phyloP scores from a whole-genome alignment of 148 eudicot genomes.

The Rhododendron molle region DNA sequence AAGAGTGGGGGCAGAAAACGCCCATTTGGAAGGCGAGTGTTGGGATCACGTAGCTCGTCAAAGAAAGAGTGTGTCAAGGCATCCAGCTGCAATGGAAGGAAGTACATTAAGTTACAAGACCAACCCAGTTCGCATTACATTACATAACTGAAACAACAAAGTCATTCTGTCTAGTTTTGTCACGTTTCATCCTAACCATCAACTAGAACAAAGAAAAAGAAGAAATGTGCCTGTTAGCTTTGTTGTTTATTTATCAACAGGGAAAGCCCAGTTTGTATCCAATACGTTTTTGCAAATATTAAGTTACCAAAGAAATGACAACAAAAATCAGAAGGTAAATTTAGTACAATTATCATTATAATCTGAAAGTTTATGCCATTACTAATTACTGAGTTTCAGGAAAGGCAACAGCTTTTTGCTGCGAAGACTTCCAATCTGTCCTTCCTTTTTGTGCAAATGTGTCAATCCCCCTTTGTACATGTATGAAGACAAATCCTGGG shows the following conservation, averaged over 20 bases:
- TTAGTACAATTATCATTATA: not conserved
- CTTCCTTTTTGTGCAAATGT: not conserved
- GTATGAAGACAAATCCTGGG: not conserved
- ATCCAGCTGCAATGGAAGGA: slow-evolving; percentile 38
- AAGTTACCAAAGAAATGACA: not conserved
- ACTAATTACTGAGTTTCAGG: not conserved
- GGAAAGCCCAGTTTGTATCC: not conserved
- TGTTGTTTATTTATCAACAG: not conserved
- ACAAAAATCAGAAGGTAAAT: not conserved
- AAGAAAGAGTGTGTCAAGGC: slow-evolving; percentile 58
- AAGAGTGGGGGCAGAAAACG: slow-evolving; percentile 59
- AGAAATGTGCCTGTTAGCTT: not conserved
- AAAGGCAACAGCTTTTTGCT: not conserved
- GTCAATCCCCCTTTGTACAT: not conserved
- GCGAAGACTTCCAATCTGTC: not conserved
- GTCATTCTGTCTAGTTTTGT: not conserved
- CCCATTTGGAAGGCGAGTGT: slow-evolving; percentile 53
- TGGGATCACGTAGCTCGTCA: slow-evolving; percentile 59
- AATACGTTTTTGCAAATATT: not conserved
- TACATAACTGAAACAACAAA: not conserved
- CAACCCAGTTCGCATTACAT: not conserved
- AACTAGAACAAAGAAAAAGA: not conserved
- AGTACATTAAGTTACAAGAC: not conserved
- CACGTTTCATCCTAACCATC: not conserved
- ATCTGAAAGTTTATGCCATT: not conserved